phyloP scores from a whole-genome alignment of 371 early-diverging fungal species.

The Thermomucor indicae-seudaticae region DNA sequence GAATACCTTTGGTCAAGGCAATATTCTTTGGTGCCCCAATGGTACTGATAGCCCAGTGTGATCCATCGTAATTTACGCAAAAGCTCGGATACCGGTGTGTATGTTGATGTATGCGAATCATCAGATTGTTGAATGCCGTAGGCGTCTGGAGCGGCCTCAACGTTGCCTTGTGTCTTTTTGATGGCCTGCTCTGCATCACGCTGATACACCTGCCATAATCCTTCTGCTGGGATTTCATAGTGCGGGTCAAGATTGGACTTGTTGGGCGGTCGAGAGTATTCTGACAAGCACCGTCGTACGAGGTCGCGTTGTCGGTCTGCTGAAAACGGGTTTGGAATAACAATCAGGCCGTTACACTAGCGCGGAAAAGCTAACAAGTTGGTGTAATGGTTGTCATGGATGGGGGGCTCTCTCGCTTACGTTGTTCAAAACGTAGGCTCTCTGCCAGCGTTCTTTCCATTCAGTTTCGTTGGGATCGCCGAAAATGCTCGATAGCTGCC shows the following conservation, averaged over 20 bases:
- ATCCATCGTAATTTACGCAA: slow-evolving; percentile 78
- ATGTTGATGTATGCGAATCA: no score
- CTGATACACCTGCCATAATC: slow-evolving; percentile 68
- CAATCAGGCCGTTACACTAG: slow-evolving; percentile 65
- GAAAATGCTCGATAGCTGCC: no score
- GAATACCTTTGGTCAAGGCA: slow-evolving; percentile 54
- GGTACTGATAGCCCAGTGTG: slow-evolving; percentile 88
- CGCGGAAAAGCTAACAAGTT: no score
- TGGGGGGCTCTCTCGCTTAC: no score
- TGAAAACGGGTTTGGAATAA: slow-evolving; percentile 74
- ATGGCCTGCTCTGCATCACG: no score
- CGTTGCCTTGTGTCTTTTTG: no score
- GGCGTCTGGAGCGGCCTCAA: no score
- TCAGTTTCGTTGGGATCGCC: no score
- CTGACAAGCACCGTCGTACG: slow-evolving; percentile 59
- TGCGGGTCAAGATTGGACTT: slow-evolving; percentile 82
- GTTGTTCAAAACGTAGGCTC: no score
- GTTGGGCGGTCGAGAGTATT: slow-evolving; percentile 72
- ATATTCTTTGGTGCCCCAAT: slow-evolving; percentile 85
- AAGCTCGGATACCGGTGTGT: slow-evolving; percentile 46
- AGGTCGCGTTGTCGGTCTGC: slow-evolving; percentile 60
- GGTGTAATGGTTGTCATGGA: no score
- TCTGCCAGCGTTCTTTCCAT: no score
- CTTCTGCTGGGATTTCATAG: slow-evolving; percentile 60
- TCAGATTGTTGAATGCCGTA: no score